phyloP scores from a whole-genome alignment of 1,139 yeast genomes.

The Eremothecium sinecaudum region DNA sequence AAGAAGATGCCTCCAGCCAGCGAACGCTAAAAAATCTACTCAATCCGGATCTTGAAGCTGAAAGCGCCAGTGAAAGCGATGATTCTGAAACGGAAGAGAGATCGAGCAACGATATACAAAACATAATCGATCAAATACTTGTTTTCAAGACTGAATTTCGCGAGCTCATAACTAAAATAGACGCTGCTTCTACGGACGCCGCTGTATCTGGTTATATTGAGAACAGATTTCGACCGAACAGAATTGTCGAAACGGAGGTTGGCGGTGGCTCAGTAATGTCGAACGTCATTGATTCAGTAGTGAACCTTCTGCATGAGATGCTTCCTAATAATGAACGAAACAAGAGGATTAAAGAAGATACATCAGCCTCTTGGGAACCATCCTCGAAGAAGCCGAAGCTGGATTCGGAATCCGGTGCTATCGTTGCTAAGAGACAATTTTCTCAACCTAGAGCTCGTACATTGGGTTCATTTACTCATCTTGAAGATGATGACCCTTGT shows the following conservation, averaged over 20 bases:
- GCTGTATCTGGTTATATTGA: slow-evolving; percentile 2
- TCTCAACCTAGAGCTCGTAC: not conserved
- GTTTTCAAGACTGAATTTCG: slow-evolving; percentile 14
- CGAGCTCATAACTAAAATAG: slow-evolving; percentile 15
- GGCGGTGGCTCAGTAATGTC: slow-evolving; percentile 3
- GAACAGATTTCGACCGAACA: not conserved
- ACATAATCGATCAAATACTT: slow-evolving; percentile 10
- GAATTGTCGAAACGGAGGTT: not conserved
- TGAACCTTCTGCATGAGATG: slow-evolving; percentile 5
- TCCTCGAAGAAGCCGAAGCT: slow-evolving; percentile 1
- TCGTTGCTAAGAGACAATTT: not conserved
- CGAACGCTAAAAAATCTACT: too few species aligned
- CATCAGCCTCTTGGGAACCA: not conserved
- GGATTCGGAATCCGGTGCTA: not conserved
- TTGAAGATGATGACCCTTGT: slow-evolving; percentile 17
- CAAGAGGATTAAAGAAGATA: not conserved
- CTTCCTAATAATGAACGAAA: slow-evolving; percentile 1
- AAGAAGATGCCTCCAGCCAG: too few species aligned
- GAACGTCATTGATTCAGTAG: slow-evolving; percentile 6
- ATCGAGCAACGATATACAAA: slow-evolving; percentile 6
- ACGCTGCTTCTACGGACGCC: slow-evolving; percentile 12
- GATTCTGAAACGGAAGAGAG: not conserved
- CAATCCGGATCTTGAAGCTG: too few species aligned
- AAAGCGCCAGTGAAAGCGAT: too few species aligned
- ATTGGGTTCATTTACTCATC: not conserved